Evolutionary conservation across 441 rosid species (phyloP), one percentile per base, ranked within the genome.

Genomic region (Euphorbia schlechtendalii): DNA sequence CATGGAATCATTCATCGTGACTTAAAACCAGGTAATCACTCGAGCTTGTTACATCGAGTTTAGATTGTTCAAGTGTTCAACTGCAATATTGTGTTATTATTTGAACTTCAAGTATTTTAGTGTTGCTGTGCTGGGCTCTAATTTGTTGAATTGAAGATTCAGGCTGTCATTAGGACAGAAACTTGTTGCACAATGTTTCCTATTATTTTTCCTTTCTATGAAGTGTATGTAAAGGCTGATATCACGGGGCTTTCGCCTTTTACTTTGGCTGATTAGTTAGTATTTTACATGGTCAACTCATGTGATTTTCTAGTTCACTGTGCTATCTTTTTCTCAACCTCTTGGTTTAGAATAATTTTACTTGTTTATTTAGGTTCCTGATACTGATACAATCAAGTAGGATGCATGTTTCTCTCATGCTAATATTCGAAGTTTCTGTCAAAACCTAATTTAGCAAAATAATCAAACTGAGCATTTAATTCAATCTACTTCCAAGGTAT

Each of bases 1-100:
- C 97, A 90, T 48, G 97, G 99, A 64, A 90, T 93, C 79, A 93
- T 93, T 57, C 99, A 93, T 69, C 89, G 99, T 10, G 99, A 93
- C 83, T 79, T 93, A 46, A 93, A 93, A 80, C 99, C 99, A 41
- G 98, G 98, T 93, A 88, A 41, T 73, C 9, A 30, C 12, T 46
- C 59, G 55, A 61, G 40, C 24, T 41, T 25, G 4, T 40, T 49
- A 34, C 20, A 28, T 55, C 69, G 43, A 55, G 63, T 63, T 71
- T 22, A 54, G 38, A 40, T 43, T n/a, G 43, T 58, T 21, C 56
- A 40, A 20, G 52, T 38, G 18, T 46, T n/a, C 61, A 40, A 20
- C 57, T 38, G 5, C 55, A 1, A 30, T 49, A 46, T 17, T 40
- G 3, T 32, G 54, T 40, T 34, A 15, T 22, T 69, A 11, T 21